These are phyloP conservation scores for Bacidia rubella DNA, from an alignment of 495 filamentous ascomycete genomes.

Conservation along the genomic window DNA sequence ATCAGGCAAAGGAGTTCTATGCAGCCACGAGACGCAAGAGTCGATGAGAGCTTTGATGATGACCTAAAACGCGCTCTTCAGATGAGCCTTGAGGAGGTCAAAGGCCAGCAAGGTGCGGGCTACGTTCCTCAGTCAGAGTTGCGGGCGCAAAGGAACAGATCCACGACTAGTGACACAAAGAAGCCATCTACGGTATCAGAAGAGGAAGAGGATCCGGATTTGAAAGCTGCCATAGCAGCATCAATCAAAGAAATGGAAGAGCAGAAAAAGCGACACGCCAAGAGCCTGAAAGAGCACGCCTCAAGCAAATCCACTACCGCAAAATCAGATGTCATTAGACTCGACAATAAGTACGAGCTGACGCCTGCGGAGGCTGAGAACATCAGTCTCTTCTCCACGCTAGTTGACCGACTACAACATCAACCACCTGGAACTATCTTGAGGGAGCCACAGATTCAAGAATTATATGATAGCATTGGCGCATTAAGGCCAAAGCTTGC, in stretches of 20 bases:
- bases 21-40: constrained; percentile 79
- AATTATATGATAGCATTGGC: constrained; percentile 94
- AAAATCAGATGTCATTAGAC: constrained; percentile 31
- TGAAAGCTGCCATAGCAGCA: constrained; percentile 91
- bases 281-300: constrained; percentile 61
- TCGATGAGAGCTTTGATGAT: constrained; percentile 83
- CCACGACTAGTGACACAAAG: constrained; percentile 25
- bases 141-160: constrained; percentile 24
- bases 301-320: constrained; percentile 33
- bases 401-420: constrained; percentile 89
- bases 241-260: constrained; percentile 97
- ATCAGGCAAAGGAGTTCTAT: constrained; percentile 45
- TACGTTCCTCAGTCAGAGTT: constrained; percentile 51
- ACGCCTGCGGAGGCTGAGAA: constrained; percentile 91
- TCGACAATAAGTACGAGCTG: constrained; percentile 88
- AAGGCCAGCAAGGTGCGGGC: constrained; percentile 47
- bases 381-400: constrained; percentile 87
- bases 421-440: constrained; percentile 92
- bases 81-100: constrained; percentile 92
- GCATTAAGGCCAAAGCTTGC: constrained; percentile 84
- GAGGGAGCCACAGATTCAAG: constrained; percentile 92
- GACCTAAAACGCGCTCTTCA: constrained; percentile 84
- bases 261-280: constrained; percentile 83
- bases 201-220: constrained; percentile 81
- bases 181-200: constrained; percentile 35